Conservation (phyloP, 306 rosid genomes). For the Ammopiptanthus mongolicus region DNA sequence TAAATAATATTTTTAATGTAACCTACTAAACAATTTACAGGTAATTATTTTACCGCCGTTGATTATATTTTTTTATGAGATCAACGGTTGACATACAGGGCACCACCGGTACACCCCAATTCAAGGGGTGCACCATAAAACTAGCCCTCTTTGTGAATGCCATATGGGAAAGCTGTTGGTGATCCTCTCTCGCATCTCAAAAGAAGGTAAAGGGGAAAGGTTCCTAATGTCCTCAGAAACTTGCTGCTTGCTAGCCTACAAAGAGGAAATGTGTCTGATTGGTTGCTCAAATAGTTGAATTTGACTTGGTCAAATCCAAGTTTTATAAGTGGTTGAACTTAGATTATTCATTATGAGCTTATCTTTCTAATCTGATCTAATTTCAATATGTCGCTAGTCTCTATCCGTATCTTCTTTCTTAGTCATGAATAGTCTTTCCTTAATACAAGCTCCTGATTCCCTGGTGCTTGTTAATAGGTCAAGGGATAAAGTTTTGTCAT, state of each 20-base stretch:
- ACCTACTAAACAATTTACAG: too few species aligned
- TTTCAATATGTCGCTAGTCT: not conserved
- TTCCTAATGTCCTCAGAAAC: conserved; percentile 27
- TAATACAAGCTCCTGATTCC: conserved; percentile 25
- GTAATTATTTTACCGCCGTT: too few species aligned
- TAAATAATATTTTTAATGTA: too few species aligned
- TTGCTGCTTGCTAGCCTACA: conserved; percentile 39
- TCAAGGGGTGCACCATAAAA: too few species aligned
- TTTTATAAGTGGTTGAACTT: conserved; percentile 16
- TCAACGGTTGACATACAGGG: too few species aligned
- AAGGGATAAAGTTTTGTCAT: conserved; percentile 37
- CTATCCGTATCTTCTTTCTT: not conserved
- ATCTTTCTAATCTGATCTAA: conserved; percentile 25
- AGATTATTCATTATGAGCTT: conserved; percentile 15
- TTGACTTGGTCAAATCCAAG: conserved; percentile 48
- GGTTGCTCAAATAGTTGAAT: conserved; percentile 9
- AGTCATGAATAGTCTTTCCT: conserved; percentile 27
- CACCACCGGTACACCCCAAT: too few species aligned
- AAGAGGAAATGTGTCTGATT: conserved; percentile 35
- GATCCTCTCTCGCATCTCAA: conserved; percentile 46
- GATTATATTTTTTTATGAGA: too few species aligned
- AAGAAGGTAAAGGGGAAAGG: conserved; percentile 72
- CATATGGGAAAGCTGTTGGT: conserved; percentile 37
- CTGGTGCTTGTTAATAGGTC: conserved; percentile 18
- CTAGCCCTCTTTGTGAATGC: conserved; percentile 41